A percentile compares a stretch with the other conserved stretches of the same genome.
Evolutionary conservation across 495 filamentous ascomycete species (phyloP).

Genomic region (Daldinia loculata): DNA sequence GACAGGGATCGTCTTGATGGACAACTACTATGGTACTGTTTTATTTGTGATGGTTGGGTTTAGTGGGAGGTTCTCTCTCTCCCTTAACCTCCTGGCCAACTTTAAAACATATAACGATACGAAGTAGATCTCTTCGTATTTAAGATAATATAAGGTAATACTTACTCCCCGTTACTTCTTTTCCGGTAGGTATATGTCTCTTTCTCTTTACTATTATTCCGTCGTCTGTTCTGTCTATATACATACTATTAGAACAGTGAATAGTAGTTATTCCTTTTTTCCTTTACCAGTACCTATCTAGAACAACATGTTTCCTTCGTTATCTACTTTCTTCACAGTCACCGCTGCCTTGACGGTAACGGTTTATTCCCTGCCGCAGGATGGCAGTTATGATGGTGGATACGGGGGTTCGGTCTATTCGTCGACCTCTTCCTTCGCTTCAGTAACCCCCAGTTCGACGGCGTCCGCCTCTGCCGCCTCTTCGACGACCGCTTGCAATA

Average conservation of each 20-base stretch:
- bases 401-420: conserved; percentile 12
- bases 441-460: conserved; percentile 27
- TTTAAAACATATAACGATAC: background rate
- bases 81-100: background rate
- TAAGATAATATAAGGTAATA: background rate
- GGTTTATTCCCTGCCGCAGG: conserved; percentile 40
- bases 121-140: conserved; percentile 1
- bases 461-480: conserved; percentile 19
- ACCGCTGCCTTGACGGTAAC: conserved; percentile 39
- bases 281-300: conserved; percentile 1
- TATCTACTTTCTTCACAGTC: conserved; percentile 33
- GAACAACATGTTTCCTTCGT: conserved; percentile 43
- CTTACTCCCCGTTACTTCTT: background rate
- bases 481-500: conserved; percentile 66
- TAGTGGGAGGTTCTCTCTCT: background rate
- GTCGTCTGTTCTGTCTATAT: background rate
- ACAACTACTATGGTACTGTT: conserved; percentile 1
- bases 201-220: background rate
- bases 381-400: conserved; percentile 15
- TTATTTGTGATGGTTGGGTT: conserved; percentile 1
- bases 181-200: background rate
- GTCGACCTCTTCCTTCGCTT: conserved; percentile 25
- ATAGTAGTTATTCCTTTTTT: background rate
- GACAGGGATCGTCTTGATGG: conserved; percentile 7
- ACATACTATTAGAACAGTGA: background rate